Evolutionary conservation across 1,284 basidiomycete species (phyloP), one percentile per base, ranked within the genome.

Genomic region (Boletus sp.): DNA sequence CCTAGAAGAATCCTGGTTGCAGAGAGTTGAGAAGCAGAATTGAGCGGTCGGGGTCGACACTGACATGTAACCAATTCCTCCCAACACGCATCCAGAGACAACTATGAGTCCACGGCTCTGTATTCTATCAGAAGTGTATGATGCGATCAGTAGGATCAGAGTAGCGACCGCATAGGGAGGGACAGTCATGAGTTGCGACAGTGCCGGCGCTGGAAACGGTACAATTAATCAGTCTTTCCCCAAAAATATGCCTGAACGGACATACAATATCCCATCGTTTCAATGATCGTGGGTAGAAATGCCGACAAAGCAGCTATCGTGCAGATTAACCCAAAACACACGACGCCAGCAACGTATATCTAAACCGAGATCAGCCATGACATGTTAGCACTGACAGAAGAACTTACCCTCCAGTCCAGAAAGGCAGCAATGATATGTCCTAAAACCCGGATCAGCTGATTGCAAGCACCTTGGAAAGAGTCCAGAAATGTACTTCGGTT

Each of bases 211-310:
- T 80, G 48, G 12, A 27, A 37, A 41, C 16, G 20, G 10, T 16
- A 5, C 2, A 7, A n/a, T 25, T 42, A 36, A 26, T 51, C 19
- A 48, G 45, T 39, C 12, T 34, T 22, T n/a, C 7, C 14, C 23
- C 25, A 16, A 7, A 17, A 4, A 44, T 14, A 22, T 14, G 4
- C 7, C 2, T 5, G 17, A 9, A 33, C 4, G 13, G 32, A 65
- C 68, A 33, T 53, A 77, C 78, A 77, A 59, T 75, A 78, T n/a
- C 81, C 84, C 57, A 88, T 80, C 0, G 82, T 85, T 43, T 75
- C 77, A 53, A 91, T 81, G 58, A 92, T 91, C 0, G 90, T 93
- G 0, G 91, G 91, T 20, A 93, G 69, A 69, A 93, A 94, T 0
- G 88, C 91, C 2, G 84, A 83, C 37, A 89, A 83, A 2, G 84